These are phyloP conservation scores for Abrus precatorius DNA, from an alignment of 306 rosid genomes.

Conservation along the genomic window DNA sequence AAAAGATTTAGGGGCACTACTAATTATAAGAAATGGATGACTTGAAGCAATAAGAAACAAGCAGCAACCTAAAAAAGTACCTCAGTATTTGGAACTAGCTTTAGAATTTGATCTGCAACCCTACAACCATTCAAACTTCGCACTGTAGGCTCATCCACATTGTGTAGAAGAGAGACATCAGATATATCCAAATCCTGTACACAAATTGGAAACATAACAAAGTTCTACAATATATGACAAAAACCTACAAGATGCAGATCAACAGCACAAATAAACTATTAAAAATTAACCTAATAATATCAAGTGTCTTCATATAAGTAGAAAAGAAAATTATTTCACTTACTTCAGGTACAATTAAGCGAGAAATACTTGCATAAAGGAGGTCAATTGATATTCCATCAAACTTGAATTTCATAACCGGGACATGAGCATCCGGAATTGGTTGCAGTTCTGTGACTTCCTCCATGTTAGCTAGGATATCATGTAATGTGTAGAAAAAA, in stretches of 20 bases:
- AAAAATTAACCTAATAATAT: not conserved
- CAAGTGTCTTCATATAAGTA: not conserved
- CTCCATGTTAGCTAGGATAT: constrained; percentile 71
- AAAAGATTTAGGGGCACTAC: not conserved
- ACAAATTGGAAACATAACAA: constrained; percentile 39
- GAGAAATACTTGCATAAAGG: constrained; percentile 88
- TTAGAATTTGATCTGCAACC: constrained; percentile 98
- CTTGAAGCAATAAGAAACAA: not conserved
- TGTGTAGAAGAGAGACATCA: constrained; percentile 65
- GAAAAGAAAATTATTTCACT: constrained; percentile 38
- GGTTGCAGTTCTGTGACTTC: constrained; percentile 89
- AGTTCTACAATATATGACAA: constrained; percentile 28
- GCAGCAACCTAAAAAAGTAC: constrained; percentile 41
- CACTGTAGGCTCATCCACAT: constrained; percentile 93
- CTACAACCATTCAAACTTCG: constrained; percentile 97
- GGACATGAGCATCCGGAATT: constrained; percentile 94
- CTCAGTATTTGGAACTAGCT: constrained; percentile 94
- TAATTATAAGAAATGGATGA: not conserved
- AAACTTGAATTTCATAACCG: constrained; percentile 93
- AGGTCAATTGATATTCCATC: constrained; percentile 89
- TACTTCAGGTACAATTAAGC: constrained; percentile 85
- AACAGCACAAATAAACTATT: not conserved
- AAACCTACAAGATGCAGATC: not conserved
- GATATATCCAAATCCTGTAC: constrained; percentile 88
- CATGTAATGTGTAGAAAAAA: constrained; percentile 81